Base-by-base conservation (phyloP, 345 rosid genomes). In the Moricandia arvensis region DNA sequence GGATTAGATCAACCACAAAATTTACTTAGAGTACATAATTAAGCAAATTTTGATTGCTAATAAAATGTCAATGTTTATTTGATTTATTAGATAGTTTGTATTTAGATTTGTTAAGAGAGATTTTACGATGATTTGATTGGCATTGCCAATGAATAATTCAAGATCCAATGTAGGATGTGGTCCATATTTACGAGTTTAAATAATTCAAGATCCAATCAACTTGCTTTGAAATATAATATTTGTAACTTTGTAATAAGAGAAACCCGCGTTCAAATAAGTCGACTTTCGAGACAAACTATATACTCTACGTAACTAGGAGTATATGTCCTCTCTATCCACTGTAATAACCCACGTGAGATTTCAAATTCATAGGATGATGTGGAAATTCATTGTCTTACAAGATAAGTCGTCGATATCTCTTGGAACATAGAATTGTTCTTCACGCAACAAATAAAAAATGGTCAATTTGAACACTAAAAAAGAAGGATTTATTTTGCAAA, bases 341-440 rank as follows among this genome's bases (percentile, higher is more conserved):
- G 6, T 59, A 27, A 12, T 37, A 26, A 34, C 45, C 31, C 43
- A 59, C 75, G 75, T 59, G 74, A 41, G 15, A 29, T 13, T n/a
- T 7, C 2, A 41, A 37, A 45, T 58, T 69, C 16, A 9, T 37
- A 58, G 4, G 26, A 58, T 12, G 54, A 70, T 29, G 30, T 29
- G 43, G 7, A 41, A 41, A 43, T 38, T 58, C 37, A 9, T 38
- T 10, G 41, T 11, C 24, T 8, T 21, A 31, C 35, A 13, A 55
- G 8, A 34, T 26, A 57, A 57, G 3, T 12, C 34, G 33, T 53
- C 17, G 26, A 21, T 21, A 21, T 21, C 24, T 21, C 24, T 21
- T 21, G 24, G 24, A 21, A 21, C 24, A 2, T 21, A 21, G 24
- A 21, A 21, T 21, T 21, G 24, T 21, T 21, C 24, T 21, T 21